Evolutionary conservation across 768 basidiomycete species (phyloP).

Genomic region (Rhizopogon rudus): DNA sequence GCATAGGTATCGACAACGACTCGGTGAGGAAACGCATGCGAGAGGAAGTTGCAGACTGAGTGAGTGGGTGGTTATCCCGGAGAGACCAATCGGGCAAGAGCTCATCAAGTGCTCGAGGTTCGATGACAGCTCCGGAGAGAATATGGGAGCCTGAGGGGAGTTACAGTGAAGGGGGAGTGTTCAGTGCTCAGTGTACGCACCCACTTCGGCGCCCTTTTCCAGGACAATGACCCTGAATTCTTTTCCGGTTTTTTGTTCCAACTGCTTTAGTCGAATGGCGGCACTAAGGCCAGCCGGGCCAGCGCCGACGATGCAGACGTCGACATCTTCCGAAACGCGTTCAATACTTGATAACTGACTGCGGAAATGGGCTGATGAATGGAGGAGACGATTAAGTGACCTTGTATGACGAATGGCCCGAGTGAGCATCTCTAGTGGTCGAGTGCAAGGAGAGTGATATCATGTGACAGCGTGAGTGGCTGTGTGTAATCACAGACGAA

Average conservation of each 20-base stretch:
- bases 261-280: constrained; percentile 94
- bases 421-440: neutral
- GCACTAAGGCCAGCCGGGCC: constrained; percentile 95
- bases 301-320: constrained; percentile 95
- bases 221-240: constrained; percentile 90
- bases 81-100: constrained; percentile 83
- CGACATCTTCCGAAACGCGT: constrained; percentile 85
- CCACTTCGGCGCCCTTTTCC: constrained; percentile 93
- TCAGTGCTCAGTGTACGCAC: constrained; percentile 38
- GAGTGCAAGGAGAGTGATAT: too few relatives aligned
- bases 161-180: neutral
- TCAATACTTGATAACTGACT: constrained; percentile 50
- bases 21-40: constrained; percentile 84
- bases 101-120: constrained; percentile 87
- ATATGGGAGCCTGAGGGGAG: constrained; percentile 78
- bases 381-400: constrained; percentile 10
- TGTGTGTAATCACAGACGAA: too few relatives aligned
- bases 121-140: constrained; percentile 92
- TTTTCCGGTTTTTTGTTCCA: constrained; percentile 72
- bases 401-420: neutral
- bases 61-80: constrained; percentile 67
- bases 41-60: constrained; percentile 71
- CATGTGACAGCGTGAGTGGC: too few relatives aligned
- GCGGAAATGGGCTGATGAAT: constrained; percentile 18
- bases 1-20: constrained; percentile 69